Percentiles rank a stretch among this genome's conserved stretches.
Evolutionary conservation across 805 yeast species (phyloP).

Genomic region (Myxozyma udenii): DNA sequence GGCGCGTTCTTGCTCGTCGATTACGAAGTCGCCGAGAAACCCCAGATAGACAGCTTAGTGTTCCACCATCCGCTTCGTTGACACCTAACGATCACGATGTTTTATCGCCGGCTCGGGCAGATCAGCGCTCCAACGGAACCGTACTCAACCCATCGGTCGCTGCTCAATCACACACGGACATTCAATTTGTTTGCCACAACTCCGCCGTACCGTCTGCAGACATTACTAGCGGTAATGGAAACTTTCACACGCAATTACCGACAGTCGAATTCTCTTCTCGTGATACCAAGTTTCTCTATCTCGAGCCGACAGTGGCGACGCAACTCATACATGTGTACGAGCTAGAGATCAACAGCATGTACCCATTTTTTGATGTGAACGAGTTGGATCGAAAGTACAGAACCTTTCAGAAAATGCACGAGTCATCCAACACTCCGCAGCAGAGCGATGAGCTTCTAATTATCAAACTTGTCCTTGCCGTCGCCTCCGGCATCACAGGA

Average conservation of each 20-base stretch:
- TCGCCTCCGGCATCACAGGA: slow-evolving; percentile 27
- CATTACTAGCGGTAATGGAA: too few relatives aligned
- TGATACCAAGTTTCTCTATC: slow-evolving; percentile 9
- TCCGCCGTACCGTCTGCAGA: too few relatives aligned
- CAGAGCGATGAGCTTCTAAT: slow-evolving; percentile 5
- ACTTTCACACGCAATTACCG: too few relatives aligned
- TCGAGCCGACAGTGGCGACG: slow-evolving; percentile 20
- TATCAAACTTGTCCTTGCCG: slow-evolving; percentile 28
- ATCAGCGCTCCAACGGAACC: not conserved
- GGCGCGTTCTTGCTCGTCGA: not conserved
- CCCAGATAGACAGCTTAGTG: not conserved
- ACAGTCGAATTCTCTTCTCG: too few relatives aligned
- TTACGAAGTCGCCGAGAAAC: not conserved
- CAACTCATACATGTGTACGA: slow-evolving; percentile 28
- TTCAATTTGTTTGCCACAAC: too few relatives aligned
- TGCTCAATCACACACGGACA: too few relatives aligned
- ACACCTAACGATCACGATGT: not conserved
- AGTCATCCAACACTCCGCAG: not conserved
- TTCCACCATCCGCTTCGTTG: not conserved
- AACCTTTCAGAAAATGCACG: slow-evolving; percentile 8
- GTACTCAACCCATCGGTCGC: not conserved
- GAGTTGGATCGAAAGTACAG: slow-evolving; percentile 27
- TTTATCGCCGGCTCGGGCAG: not conserved
- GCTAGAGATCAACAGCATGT: slow-evolving; percentile 32
- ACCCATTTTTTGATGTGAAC: slow-evolving; percentile 31